Evolutionary conservation across 2,329 filamentous ascomycete genomes (phyloP), one percentile per base, ranked within the genome.

Genomic region (Fusarium circinatum): DNA sequence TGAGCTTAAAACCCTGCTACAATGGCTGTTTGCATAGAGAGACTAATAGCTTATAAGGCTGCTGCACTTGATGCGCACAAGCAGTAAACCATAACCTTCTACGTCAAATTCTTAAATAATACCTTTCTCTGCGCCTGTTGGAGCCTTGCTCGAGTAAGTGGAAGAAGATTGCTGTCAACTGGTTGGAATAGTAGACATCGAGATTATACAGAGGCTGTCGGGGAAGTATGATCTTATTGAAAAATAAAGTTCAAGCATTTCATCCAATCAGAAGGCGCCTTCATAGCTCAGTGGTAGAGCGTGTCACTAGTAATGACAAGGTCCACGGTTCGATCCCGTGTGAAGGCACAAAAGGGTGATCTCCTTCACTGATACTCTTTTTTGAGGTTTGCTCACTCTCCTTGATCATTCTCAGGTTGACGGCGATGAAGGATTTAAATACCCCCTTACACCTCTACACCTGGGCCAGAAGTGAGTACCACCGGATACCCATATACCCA

Each of bases 261-360:
- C 17, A 65, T n/a, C 65, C 42, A 70, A 70, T 18, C 20, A 59
- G 34, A 39, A 65, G 17, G 26, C 39, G 67, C 67, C 67, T 64
- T 24, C 44, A 65, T 70, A 65, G 67, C 67, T 70, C 67, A 70
- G 67, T 70, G 65, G 67, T 70, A 70, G 67, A 70, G 67, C 67
- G 67, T 70, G 66, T 70, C 67, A 70, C 67, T 70, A 70, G 67
- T 70, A 70, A 70, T 70, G 67, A 70, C 66, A 70, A 70, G 67
- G 67, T 70, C 67, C 67, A 64, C 66, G 67, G 67, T 70, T 70
- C 67, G 58, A 70, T 70, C 67, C 67, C 67, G 66, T 69, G 67
- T 65, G 54, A 67, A 64, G 67, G 67, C 67, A 70, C 18, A 26
- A 0, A 9, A 10, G 13, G 13, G 6, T 52, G 4, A n/a, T n/a